These are phyloP conservation scores for Sugiyamaella chiloensis DNA, from an alignment of 805 yeast species.

Conservation along the genomic window DNA sequence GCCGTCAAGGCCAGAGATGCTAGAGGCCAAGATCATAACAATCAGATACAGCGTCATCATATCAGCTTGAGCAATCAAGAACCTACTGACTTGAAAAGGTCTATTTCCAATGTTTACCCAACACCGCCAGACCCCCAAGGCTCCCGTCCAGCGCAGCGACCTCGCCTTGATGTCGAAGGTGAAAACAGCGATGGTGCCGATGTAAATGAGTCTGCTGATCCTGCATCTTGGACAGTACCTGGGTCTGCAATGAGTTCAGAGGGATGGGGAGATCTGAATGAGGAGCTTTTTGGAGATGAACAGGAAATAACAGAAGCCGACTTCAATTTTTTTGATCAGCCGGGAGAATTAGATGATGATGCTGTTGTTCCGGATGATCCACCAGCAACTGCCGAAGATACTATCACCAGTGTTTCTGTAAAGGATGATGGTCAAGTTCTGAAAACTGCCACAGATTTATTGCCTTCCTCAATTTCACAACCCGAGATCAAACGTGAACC, in stretches of 20 bases:
- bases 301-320: slow-evolving; percentile 42
- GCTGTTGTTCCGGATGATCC: not conserved
- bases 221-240: slow-evolving; percentile 22
- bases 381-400: slow-evolving; percentile 10
- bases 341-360: slow-evolving; percentile 22
- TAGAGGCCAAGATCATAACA: no score
- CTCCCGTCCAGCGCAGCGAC: slow-evolving; percentile 8
- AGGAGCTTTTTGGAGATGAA: slow-evolving; percentile 34
- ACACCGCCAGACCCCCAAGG: slow-evolving; percentile 36
- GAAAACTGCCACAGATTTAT: slow-evolving; percentile 4
- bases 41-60: not conserved
- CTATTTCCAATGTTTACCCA: slow-evolving; percentile 29
- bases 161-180: not conserved
- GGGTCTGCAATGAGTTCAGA: slow-evolving; percentile 19
- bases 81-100: not conserved
- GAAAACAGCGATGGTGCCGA: slow-evolving; percentile 10
- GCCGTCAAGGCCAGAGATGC: slow-evolving; percentile 2
- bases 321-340: slow-evolving; percentile 40
- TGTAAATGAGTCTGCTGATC: slow-evolving; percentile 12
- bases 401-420: not conserved
- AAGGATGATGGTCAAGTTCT: not conserved
- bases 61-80: not conserved
- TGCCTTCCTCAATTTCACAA: no score
- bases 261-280: slow-evolving; percentile 30
- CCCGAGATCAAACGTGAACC: not conserved